These are phyloP conservation scores for Ogataea pilisensis DNA, from an alignment of 805 yeast genomes.

Conservation along the genomic window DNA sequence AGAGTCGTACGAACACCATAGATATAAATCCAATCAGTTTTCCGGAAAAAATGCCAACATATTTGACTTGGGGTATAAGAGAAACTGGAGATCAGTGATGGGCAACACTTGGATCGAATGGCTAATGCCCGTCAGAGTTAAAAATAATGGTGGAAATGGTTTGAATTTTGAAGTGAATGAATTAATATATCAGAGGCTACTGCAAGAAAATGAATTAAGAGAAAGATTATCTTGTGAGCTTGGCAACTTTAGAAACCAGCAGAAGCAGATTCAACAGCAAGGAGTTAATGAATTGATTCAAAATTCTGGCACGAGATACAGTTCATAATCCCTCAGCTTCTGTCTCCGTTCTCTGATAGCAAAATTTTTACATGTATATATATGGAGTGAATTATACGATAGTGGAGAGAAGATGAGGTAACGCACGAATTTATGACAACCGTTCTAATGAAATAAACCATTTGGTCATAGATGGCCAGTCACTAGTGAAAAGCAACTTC, in stretches of 20 bases:
- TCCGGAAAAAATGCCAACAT: slow-evolving; percentile 55
- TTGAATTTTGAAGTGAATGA: slow-evolving; percentile 48
- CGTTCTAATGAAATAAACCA: too few species aligned
- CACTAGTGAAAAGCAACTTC: too few species aligned
- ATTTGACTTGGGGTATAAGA: slow-evolving; percentile 63
- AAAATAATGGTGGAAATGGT: slow-evolving; percentile 37
- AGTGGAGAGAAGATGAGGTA: not conserved
- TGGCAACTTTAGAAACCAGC: slow-evolving; percentile 19
- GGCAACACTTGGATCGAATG: slow-evolving; percentile 64
- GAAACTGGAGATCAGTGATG: slow-evolving; percentile 71
- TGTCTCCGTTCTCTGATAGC: too few species aligned
- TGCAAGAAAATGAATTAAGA: slow-evolving; percentile 41
- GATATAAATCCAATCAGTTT: slow-evolving; percentile 40
- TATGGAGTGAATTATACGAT: too few species aligned
- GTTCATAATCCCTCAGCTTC: too few species aligned
- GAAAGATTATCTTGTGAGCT: slow-evolving; percentile 42
- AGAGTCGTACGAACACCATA: slow-evolving; percentile 59
- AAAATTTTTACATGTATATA: too few species aligned
- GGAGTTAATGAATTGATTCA: slow-evolving; percentile 8
- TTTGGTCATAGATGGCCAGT: too few species aligned
- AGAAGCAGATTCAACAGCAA: slow-evolving; percentile 21
- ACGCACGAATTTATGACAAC: too few species aligned
- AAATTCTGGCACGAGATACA: not conserved
- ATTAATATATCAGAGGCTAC: slow-evolving; percentile 36
- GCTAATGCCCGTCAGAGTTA: slow-evolving; percentile 53